Evolutionary conservation across 2,329 filamentous ascomycete species (phyloP).

Genomic region (Fusarium fujikuroi): DNA sequence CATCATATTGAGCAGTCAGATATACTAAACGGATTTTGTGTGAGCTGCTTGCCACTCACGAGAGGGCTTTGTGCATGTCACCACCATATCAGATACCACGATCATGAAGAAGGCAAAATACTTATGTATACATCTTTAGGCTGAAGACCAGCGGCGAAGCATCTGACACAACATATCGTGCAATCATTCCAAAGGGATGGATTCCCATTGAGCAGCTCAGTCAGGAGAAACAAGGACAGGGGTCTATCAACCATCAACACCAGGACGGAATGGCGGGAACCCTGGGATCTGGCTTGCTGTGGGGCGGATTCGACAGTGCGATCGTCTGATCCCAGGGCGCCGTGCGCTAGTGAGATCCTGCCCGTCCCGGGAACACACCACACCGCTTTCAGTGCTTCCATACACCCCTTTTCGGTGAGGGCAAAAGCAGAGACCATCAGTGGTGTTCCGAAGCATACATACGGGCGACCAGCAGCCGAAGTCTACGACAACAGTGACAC

Average conservation of each 20-base stretch:
- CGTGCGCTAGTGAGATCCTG: constrained; percentile 45
- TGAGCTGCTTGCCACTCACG: constrained; percentile 31
- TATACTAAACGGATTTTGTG: constrained; percentile 27
- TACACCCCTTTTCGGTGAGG: constrained; percentile 23
- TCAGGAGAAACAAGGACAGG: constrained; percentile 38
- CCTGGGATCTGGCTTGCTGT: constrained; percentile 46
- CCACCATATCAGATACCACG: constrained; percentile 1
- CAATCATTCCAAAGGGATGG: background rate
- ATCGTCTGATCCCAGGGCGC: constrained; percentile 46
- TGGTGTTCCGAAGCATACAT: background rate
- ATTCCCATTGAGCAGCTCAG: constrained; percentile 19
- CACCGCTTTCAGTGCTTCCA: constrained; percentile 27
- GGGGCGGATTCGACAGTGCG: constrained; percentile 43
- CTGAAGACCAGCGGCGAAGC: constrained; percentile 28
- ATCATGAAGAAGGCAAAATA: background rate
- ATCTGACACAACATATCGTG: constrained; percentile 11
- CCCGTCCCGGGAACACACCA: constrained; percentile 46
- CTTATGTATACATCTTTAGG: constrained; percentile 14
- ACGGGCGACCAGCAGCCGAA: background rate
- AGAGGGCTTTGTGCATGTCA: constrained; percentile 5
- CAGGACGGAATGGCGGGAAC: constrained; percentile 42
- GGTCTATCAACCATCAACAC: constrained; percentile 21
- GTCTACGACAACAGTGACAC: background rate
- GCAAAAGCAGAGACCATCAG: constrained; percentile 2
- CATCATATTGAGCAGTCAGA: constrained; percentile 32